These are phyloP conservation scores for Dichotomopilus funicola DNA, from an alignment of 2,329 filamentous ascomycete genomes.

Conservation along the genomic window DNA sequence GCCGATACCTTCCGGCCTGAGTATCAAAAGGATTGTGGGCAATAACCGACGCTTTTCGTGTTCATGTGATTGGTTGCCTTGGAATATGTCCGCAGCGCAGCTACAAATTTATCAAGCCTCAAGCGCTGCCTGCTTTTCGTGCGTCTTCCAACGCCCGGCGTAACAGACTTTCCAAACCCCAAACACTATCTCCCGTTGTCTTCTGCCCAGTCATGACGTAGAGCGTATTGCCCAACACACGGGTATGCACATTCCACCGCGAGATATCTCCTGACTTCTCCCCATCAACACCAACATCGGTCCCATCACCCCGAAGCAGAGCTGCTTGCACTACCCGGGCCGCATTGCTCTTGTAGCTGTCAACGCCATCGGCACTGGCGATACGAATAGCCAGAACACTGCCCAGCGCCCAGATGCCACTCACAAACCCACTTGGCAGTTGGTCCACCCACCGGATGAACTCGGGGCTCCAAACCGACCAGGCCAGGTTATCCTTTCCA, in stretches of 20 bases:
- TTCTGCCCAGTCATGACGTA: conserved; percentile 53
- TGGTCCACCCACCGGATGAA: conserved; percentile 47
- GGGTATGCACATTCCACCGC: conserved; percentile 45
- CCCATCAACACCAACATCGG: conserved; percentile 11
- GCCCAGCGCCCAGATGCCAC: conserved; percentile 66
- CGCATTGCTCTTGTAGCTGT: conserved; percentile 43
- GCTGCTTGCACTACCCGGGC: conserved; percentile 38
- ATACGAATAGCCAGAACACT: conserved; percentile 64
- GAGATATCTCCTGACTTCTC: neutral
- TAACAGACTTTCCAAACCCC: conserved; percentile 7
- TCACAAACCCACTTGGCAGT: conserved; percentile 44
- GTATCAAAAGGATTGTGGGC: too few species aligned
- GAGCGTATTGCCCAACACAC: conserved; percentile 52
- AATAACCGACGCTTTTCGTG: too few species aligned
- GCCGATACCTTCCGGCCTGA: too few species aligned
- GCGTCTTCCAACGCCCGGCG: neutral
- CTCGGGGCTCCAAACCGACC: conserved; percentile 49
- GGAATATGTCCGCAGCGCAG: too few species aligned
- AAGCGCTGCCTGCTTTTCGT: neutral
- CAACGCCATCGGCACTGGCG: conserved; percentile 29
- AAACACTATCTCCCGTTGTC: conserved; percentile 10
- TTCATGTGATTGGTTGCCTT: too few species aligned
- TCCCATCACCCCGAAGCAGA: conserved; percentile 23
- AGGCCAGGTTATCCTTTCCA: neutral
- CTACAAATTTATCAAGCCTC: too few species aligned